Evolutionary conservation across 1,284 basidiomycete species (phyloP).

Genomic region (Microbotryomycetes sp.): DNA sequence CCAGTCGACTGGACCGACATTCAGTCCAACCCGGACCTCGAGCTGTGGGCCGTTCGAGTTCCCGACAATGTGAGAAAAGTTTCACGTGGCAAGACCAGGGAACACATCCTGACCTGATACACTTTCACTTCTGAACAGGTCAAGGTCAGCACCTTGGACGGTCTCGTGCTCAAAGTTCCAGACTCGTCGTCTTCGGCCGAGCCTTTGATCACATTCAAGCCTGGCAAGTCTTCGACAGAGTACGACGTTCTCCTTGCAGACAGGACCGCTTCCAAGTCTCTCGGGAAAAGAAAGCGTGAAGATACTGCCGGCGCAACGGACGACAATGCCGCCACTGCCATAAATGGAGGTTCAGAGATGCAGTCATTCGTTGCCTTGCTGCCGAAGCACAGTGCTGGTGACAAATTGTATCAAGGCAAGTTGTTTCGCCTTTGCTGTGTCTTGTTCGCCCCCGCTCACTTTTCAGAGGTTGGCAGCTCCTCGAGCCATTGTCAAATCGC

Average conservation of each 20-base stretch:
- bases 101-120: not conserved
- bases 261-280: not conserved
- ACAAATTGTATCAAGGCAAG: conserved; percentile 24
- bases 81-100: not conserved
- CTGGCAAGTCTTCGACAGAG: conserved; percentile 11
- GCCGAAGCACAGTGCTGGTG: conserved; percentile 15
- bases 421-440: not conserved
- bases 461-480: conserved; percentile 9
- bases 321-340: not conserved
- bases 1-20: conserved; percentile 18
- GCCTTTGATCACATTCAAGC: conserved; percentile 13
- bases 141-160: conserved; percentile 24
- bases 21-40: conserved; percentile 11
- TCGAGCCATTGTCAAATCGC: conserved; percentile 15
- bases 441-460: not conserved
- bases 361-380: conserved; percentile 15
- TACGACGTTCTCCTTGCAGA: conserved; percentile 16
- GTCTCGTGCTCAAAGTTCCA: conserved; percentile 5
- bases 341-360: conserved; percentile 9
- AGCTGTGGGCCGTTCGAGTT: conserved; percentile 26
- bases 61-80: conserved; percentile 15
- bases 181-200: not conserved
- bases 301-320: not conserved
- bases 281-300: conserved; percentile 4
- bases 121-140: conserved; percentile 6